phyloP scores from a whole-genome alignment of 768 basidiomycete species.

The Psilocybe tampanensis region DNA sequence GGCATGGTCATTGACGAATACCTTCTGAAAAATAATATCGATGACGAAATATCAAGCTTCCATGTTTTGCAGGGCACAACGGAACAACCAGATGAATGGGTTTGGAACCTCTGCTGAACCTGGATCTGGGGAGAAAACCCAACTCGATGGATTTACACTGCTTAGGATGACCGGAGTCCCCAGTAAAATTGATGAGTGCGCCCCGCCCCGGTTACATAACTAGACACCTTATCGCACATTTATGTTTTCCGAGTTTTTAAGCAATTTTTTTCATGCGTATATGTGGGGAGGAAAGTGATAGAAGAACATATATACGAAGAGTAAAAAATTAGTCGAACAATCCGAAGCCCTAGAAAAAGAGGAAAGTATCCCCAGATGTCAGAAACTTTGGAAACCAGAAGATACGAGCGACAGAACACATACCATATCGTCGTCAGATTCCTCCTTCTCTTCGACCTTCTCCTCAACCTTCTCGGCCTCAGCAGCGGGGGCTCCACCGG shows the following conservation, averaged over 20 bases:
- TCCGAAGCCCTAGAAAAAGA: constrained; percentile 78
- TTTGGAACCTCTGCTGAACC: no score
- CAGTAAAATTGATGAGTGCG: no score
- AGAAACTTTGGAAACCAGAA: not conserved
- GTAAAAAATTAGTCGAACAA: constrained; percentile 78
- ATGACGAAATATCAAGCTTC: no score
- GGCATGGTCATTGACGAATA: no score
- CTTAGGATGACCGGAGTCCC: no score
- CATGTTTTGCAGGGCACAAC: no score
- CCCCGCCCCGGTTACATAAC: not conserved
- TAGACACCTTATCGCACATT: not conserved
- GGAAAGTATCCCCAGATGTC: not conserved
- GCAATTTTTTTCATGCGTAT: constrained; percentile 18
- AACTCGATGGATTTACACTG: no score
- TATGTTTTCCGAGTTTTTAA: constrained; percentile 11
- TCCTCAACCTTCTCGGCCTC: constrained; percentile 80
- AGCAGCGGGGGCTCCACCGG: constrained; percentile 63
- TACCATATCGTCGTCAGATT: constrained; percentile 91
- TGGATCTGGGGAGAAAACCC: no score
- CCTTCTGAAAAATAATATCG: no score
- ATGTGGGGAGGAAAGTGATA: constrained; percentile 10
- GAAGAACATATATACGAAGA: constrained; percentile 12
- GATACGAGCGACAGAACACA: constrained; percentile 32
- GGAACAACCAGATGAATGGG: no score
- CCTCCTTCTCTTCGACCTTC: constrained; percentile 88